Conservation (phyloP, 2,329 filamentous ascomycete species). For the Fusarium pseudoanthophilum region DNA sequence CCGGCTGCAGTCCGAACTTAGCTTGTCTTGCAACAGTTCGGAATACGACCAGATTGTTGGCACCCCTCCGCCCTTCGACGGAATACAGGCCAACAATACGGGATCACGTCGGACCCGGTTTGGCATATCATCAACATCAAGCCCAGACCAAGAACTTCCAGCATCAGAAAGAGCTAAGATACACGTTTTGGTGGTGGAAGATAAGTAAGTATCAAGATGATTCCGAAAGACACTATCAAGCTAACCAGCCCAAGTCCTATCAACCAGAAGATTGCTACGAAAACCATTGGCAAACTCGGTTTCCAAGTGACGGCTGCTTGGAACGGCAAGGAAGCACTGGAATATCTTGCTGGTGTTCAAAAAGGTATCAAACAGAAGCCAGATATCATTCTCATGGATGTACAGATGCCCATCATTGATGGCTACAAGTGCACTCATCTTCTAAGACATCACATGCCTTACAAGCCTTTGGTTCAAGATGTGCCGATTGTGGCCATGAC, state of each 20-base stretch:
- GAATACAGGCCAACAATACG: constrained; percentile 32
- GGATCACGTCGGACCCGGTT: constrained; percentile 49
- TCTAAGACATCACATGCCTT: constrained; percentile 74
- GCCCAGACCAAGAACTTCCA: constrained; percentile 61
- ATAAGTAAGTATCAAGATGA: constrained; percentile 68
- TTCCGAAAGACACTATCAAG: background rate
- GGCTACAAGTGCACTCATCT: constrained; percentile 82
- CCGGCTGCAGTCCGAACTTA: constrained; percentile 71
- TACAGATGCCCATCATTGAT: constrained; percentile 81
- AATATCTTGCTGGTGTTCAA: constrained; percentile 72
- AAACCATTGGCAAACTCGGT: constrained; percentile 77
- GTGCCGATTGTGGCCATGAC: constrained; percentile 87
- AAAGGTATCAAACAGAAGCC: constrained; percentile 65
- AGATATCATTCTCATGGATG: constrained; percentile 82
- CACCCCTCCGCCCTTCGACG: constrained; percentile 51
- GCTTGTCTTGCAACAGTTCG: constrained; percentile 74
- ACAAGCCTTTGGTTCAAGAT: constrained; percentile 66
- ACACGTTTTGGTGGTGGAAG: constrained; percentile 82
- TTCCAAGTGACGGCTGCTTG: constrained; percentile 77
- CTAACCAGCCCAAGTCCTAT: constrained; percentile 60
- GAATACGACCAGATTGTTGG: constrained; percentile 64
- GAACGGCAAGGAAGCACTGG: constrained; percentile 82
- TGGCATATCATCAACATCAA: constrained; percentile 48
- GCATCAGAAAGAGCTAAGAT: constrained; percentile 69
- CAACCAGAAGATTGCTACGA: constrained; percentile 80